Base-by-base conservation (phyloP, 495 filamentous ascomycete genomes). In the Aspergillus panamensis region DNA sequence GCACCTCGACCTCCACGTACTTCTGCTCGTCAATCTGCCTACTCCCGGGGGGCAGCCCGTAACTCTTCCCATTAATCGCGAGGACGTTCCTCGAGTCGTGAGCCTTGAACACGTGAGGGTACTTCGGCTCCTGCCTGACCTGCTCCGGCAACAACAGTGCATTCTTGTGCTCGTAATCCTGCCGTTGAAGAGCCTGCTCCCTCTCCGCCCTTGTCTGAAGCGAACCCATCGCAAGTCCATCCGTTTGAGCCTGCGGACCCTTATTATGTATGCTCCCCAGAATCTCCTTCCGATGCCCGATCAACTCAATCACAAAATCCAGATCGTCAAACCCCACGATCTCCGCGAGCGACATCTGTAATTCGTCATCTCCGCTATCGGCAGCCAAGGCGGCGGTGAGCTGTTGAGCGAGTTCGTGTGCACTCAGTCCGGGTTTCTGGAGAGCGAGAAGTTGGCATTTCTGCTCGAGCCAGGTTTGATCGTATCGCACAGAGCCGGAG, bases 291-390 rank as follows among this genome's bases (percentile, higher is more conserved):
- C 92, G 78, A 63, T 91, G 87, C 5, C 82, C 75, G 56, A 96
- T 87, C 21, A 97, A 71, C 55, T 96, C 88, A 57, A 89, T 89
- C 33, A 97, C 83, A 54, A 97, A 82, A 53, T 97, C 92, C 13
- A 97, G 73, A 62, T 97, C 92, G 56, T 92, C 90, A 65, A 90
- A 97, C 0, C 94, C 94, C 50, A 97, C 77, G 55, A 96, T 85
- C 64, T 98, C 95, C 0, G 88, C 90, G n/a, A 98, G 78, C 17
- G 82, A 82, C 69, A 90, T 91, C 71, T 97, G 94, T 8, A 97
- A 73, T 62, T 92, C 90, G 19, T 92, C 89, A 62, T 96, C 90
- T 29, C 79, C 76, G 55, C 75, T 78, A 63, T 88, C 83, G 21
- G 87, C 84, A 5, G 78, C 82, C 50, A 95, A 65, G 8, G 87